Evolutionary conservation across 2,329 filamentous ascomycete species (phyloP).

Genomic region (Chaetothyriales sp.): DNA sequence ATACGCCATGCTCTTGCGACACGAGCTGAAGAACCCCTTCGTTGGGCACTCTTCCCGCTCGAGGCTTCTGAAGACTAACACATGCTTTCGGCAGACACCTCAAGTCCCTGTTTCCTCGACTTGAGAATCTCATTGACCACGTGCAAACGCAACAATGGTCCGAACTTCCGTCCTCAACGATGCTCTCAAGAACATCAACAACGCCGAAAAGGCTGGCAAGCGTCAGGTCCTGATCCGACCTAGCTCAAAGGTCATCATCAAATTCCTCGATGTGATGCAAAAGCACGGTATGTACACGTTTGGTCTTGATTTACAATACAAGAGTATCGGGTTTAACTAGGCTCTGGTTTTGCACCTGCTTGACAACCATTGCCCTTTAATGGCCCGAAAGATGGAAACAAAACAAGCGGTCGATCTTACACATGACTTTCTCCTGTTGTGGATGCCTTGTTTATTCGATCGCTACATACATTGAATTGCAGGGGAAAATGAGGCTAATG

Average conservation of each 20-base stretch:
- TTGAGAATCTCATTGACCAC: constrained; percentile 37
- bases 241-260: constrained; percentile 98
- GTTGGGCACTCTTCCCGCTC: constrained; percentile 56
- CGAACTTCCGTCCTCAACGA: constrained; percentile 99
- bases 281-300: constrained; percentile 71
- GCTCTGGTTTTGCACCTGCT: constrained; percentile 64
- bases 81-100: constrained; percentile 41
- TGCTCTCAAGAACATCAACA: constrained; percentile 99
- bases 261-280: constrained; percentile 99
- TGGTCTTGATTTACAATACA: constrained; percentile 2
- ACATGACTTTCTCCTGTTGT: constrained; percentile 56
- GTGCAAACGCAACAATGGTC: constrained; percentile 64
- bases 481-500: constrained; percentile 35
- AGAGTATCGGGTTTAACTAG: constrained; percentile 91
- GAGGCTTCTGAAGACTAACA: constrained; percentile 52
- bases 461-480: constrained; percentile 52
- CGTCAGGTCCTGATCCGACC: constrained; percentile 97
- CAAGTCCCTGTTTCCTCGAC: constrained; percentile 35
- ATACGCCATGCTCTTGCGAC: constrained; percentile 23
- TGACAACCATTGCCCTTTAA: constrained; percentile 99
- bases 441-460: constrained; percentile 86
- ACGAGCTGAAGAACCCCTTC: constrained; percentile 59
- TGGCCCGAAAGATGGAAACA: constrained; percentile 84
- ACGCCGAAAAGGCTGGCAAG: constrained; percentile 99
- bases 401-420: constrained; percentile 74